Percentiles rank a stretch among this genome's conserved stretches.
phyloP scores from a whole-genome alignment of 2,329 filamentous ascomycete genomes.

The Penicillium sp. region DNA sequence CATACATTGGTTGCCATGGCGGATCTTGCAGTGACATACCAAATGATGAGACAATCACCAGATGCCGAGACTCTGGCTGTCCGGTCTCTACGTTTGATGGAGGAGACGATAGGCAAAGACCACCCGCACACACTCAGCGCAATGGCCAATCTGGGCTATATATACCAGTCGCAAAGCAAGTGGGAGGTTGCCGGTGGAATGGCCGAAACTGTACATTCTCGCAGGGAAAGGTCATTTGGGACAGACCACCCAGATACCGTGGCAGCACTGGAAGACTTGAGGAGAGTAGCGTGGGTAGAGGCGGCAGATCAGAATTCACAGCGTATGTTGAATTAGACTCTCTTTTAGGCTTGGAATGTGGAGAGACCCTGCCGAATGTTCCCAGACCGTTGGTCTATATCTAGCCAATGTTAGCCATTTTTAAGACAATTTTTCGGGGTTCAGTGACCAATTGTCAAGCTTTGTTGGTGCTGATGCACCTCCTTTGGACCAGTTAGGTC shows the following conservation, averaged over 20 bases:
- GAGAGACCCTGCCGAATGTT: background rate
- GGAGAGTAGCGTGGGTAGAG: constrained; percentile 8
- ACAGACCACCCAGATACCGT: constrained; percentile 10
- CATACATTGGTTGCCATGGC: constrained; percentile 9
- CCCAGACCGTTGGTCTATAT: background rate
- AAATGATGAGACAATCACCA: background rate
- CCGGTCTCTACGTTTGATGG: constrained; percentile 4
- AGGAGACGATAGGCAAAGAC: constrained; percentile 9
- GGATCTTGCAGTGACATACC: constrained; percentile 12
- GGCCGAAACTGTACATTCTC: constrained; percentile 7
- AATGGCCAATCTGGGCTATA: constrained; percentile 11
- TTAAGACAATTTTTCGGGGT: background rate
- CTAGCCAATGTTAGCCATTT: background rate
- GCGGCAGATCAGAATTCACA: constrained; percentile 11
- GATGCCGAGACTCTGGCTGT: constrained; percentile 3
- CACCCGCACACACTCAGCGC: constrained; percentile 11
- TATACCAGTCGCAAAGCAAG: constrained; percentile 15
- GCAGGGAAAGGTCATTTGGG: constrained; percentile 1
- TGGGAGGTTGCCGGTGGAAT: constrained; percentile 7
- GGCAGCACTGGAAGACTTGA: constrained; percentile 10
- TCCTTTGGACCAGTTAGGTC: background rate
- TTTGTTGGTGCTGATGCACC: background rate
- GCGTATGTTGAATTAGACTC: constrained; percentile 10
- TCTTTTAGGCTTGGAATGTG: background rate
- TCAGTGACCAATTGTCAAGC: background rate